Conservation (phyloP, 371 early-diverging fungal species). For the Dichotomocladium elegans region DNA sequence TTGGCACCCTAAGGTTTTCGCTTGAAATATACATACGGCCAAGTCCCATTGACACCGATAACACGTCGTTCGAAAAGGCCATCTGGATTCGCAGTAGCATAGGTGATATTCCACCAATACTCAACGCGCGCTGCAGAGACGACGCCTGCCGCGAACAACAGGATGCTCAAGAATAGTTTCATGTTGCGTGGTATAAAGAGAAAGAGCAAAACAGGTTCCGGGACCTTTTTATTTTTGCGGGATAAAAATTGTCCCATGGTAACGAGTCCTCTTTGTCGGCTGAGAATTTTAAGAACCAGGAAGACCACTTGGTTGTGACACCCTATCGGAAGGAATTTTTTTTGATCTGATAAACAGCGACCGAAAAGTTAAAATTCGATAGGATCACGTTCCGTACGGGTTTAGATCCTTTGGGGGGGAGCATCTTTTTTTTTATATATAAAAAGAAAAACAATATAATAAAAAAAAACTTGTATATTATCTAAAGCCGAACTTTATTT, state of each 20-base stretch:
- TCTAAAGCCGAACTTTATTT: not conserved
- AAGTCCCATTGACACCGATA: conserved; percentile 69
- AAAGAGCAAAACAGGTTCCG: not conserved
- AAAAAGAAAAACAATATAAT: not conserved
- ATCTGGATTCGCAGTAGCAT: conserved; percentile 65
- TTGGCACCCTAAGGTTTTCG: no score
- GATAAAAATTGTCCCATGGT: no score
- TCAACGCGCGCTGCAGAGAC: conserved; percentile 53
- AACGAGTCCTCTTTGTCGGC: no score
- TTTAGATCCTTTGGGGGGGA: no score
- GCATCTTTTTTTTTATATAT: no score
- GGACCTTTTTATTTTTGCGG: not conserved
- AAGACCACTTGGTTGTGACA: not conserved
- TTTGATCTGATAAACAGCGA: not conserved
- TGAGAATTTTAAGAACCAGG: not conserved
- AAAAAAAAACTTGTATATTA: not conserved
- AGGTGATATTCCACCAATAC: conserved; percentile 69
- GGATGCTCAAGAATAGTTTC: no score
- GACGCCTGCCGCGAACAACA: conserved; percentile 4
- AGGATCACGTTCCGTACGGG: no score
- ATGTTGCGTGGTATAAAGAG: conserved; percentile 2
- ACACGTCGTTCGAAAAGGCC: conserved; percentile 58
- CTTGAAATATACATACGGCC: conserved; percentile 64
- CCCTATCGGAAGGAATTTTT: not conserved
- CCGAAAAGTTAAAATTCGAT: no score